Base-by-base conservation (phyloP, 495 filamentous ascomycete genomes). In the Trichoderma asperelloides region DNA sequence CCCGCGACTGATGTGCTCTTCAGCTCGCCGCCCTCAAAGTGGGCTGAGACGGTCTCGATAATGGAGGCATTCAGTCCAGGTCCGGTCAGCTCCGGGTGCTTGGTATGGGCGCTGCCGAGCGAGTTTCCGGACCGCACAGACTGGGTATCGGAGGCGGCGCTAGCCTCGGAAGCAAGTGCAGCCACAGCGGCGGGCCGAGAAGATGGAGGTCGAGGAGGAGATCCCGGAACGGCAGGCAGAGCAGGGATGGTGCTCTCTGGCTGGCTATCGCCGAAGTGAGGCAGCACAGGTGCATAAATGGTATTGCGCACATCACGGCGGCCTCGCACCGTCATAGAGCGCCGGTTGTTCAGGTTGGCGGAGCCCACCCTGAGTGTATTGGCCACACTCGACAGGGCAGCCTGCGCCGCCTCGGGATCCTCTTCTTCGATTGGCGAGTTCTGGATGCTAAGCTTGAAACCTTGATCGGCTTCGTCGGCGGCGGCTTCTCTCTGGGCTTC, bases 351-450 rank as follows among this genome's bases (percentile, higher is more conserved):
- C 57, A 37, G 6, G 33, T 37, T 37, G 33, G 85, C 71, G 71
- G 81, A 83, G 83, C 80, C 76, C 68, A 76, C 75, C 1, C 77
- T 78, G 28, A 99, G 79, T 13, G 91, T 91, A 72, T 90, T 93
- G n/a, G 94, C 92, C 71, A 97, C 92, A 70, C 89, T 93, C 57
- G 93, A 91, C 73, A 97, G 81, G 1, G 96, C 95, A 55, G 90
- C 89, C 64, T 79, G 77, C 76, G 95, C 88, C 2, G 91, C 91
- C 74, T 96, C 92, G 66, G 82, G 87, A 70, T 94, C 91, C 74
- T 98, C 95, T 77, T 98, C 95, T 25, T 88, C 87, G 66, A 99
- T 96, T 1, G 96, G 94, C 68, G 96, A 90, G 69, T 92, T 93
- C 69, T 91, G 84, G 69, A 99, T 99, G 68, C 89, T 95, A 30